phyloP scores from a whole-genome alignment of 768 basidiomycete species.

The Russula olivacea region DNA sequence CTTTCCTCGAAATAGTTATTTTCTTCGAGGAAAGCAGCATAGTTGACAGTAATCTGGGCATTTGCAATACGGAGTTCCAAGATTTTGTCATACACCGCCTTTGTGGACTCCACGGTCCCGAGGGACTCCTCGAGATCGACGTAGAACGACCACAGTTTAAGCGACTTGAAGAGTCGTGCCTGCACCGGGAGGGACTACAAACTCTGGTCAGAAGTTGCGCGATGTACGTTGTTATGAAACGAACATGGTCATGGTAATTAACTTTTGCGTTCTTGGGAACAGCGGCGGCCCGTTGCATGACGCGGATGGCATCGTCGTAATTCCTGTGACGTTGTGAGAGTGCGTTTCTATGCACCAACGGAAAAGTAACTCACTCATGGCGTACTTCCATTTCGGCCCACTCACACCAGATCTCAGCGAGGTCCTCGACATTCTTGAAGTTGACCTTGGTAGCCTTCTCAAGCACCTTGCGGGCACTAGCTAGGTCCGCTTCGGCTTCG shows the following conservation, averaged over 20 bases:
- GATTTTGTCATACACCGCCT: constrained; percentile 93
- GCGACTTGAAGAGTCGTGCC: constrained; percentile 88
- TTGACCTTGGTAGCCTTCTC: constrained; percentile 90
- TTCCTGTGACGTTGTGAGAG: constrained; percentile 50
- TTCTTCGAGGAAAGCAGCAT: constrained; percentile 94
- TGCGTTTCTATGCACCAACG: constrained; percentile 13
- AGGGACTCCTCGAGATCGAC: constrained; percentile 97
- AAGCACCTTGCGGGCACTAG: constrained; percentile 84
- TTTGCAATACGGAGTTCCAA: constrained; percentile 95
- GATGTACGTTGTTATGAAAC: constrained; percentile 28
- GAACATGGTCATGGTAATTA: constrained; percentile 92
- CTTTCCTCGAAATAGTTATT: constrained; percentile 98
- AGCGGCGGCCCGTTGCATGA: constrained; percentile 95
- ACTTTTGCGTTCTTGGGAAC: constrained; percentile 86
- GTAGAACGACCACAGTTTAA: constrained; percentile 99
- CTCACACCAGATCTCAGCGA: constrained; percentile 98
- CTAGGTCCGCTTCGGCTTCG: constrained; percentile 74
- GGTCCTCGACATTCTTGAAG: constrained; percentile 93
- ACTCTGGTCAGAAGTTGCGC: background rate
- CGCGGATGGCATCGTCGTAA: constrained; percentile 89
- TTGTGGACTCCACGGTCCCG: constrained; percentile 86
- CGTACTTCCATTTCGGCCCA: constrained; percentile 99
- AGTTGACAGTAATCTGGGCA: constrained; percentile 96
- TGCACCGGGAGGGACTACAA: constrained; percentile 75
- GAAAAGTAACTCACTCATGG: constrained; percentile 64